Evolutionary conservation across 1,284 basidiomycete genomes (phyloP).

Genomic region (Sanghuangporus sanghuang): DNA sequence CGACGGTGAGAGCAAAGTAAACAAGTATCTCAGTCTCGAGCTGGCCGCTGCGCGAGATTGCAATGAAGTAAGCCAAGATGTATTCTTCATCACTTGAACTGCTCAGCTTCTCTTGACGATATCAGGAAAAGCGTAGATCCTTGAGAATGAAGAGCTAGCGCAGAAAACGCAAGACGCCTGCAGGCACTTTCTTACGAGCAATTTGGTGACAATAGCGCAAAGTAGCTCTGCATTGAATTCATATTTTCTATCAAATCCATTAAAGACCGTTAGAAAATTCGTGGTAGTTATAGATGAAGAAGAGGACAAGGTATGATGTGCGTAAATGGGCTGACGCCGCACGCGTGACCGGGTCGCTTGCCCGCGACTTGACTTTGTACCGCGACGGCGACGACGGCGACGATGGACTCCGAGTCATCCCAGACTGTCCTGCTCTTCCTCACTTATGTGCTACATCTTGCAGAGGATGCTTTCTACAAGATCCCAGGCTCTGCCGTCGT

Average conservation of each 20-base stretch:
- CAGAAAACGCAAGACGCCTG: too few species aligned
- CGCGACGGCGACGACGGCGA: neutral
- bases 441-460: constrained; percentile 44
- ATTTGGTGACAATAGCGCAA: too few species aligned
- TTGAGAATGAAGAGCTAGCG: too few species aligned
- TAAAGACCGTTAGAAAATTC: too few species aligned
- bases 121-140: too few species aligned
- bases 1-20: neutral
- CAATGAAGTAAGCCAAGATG: neutral
- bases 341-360: neutral
- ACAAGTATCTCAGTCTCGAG: neutral
- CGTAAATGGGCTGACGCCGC: neutral
- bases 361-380: neutral
- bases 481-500: constrained; percentile 89
- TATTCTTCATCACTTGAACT: too few species aligned
- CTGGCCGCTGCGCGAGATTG: neutral
- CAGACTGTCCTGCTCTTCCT: constrained; percentile 61
- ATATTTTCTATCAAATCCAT: too few species aligned
- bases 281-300: too few species aligned
- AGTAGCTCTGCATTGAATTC: too few species aligned
- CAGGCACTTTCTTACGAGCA: too few species aligned
- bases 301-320: neutral
- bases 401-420: constrained; percentile 22
- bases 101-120: too few species aligned
- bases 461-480: constrained; percentile 61